Evolutionary conservation across 768 basidiomycete species (phyloP), one percentile per base, ranked within the genome.

Genomic region (Jaapia argillacea): DNA sequence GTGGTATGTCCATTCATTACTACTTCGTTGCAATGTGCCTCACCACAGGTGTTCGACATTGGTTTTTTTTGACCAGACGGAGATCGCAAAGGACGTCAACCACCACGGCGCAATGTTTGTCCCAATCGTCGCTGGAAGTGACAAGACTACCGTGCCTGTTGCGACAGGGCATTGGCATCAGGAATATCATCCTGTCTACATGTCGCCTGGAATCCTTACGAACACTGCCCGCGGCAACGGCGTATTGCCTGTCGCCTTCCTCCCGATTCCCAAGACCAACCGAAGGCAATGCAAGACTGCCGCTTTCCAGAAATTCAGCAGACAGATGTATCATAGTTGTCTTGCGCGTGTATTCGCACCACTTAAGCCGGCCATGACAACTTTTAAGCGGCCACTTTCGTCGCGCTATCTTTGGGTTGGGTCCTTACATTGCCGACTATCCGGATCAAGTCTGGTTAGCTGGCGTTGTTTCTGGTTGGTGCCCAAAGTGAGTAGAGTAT

Each of bases 71-170:
- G 28, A 10, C 10, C 28, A 33, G 28, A 33, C 10, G 10, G 16
- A 10, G 10, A 33, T 33, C 28, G 28, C 28, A 10, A 10, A 33
- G 16, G 28, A 33, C 28, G 10, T 10, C 16, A 16, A 33, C 16
- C 10, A 10, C 16, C 10, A 33, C 16, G 28, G 28, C 16, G 28
- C 28, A 10, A 33, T 16, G 10, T 33, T 33, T 33, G 28, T 33
- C 28, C 54, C 57, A 0, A 45, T 66, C 20, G 43, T 67, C n/a
- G 43, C 45, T 1, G 63, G 65, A 1, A 65, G 63, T 41, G 62
- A 70, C 41, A 68, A 68, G 43, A 68, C 65, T 0, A 66, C 62
- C 0, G 62, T 66, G 1, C 68, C 53, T 13, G 53, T 54, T 1
- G 46, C 38, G 4, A 47, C 20, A 0, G 47, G 47, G 16, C n/a